Evolutionary conservation across 768 basidiomycete genomes (phyloP), one percentile per base, ranked within the genome.

Genomic region (Favolaschia claudopus): DNA sequence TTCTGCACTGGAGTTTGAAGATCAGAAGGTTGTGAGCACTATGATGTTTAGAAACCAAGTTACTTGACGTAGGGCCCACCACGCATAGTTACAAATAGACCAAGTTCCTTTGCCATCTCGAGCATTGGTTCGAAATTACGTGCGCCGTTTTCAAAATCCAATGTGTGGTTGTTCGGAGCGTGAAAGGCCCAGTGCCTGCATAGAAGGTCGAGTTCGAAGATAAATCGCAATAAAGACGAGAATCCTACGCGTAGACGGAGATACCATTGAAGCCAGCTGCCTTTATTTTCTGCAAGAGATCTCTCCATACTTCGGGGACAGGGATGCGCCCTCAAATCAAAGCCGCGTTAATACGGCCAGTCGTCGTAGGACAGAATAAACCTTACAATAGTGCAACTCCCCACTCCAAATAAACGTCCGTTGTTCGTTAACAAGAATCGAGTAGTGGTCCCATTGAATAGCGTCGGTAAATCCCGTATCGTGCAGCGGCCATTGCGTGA

Each of bases 231-330:
- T 42, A n/a, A n/a, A n/a, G 24, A 22, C 15, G 14, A 36, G n/a
- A 36, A 8, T 27, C 55, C 9, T n/a, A 58, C 56, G 79, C 76
- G 63, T 87, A 87, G 40, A 87, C 73, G 49, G 83, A 83, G 57
- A 84, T 68, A 1, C 80, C 78, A 34, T 88, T 87, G 63, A 88
- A 77, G 8, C 86, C 86, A 0, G 83, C 82, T 3, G 84, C 85
- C 55, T 84, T 84, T 57, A 81, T 70, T 66, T 83, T 88, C 50
- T 88, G 82, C 48, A 88, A 75, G 31, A 87, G 75, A 62, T 87
- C 87, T 20, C 77, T 69, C 85, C 86, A 87, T 22, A 88, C 71
- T n/a, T 76, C 75, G 31, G 83, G 85, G 6, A 86, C 83, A 14
- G 84, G 86, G 10, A 87, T 70, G 83, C 86, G 82, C 58, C 58